Conservation (phyloP, 73 alveolate species). For the Paramecium tetraurelia region DNA sequence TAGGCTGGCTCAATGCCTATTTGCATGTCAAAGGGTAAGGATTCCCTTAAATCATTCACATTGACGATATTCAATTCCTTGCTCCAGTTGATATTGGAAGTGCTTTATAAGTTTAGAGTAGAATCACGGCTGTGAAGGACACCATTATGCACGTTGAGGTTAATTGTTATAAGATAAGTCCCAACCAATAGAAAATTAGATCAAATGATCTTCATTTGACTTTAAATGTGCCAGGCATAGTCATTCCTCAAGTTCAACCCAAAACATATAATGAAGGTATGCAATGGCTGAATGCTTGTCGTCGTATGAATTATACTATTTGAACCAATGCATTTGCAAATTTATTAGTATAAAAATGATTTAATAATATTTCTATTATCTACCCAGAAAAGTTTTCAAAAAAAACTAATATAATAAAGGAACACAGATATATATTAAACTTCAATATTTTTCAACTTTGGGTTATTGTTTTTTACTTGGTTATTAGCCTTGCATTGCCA, state of each 20-base stretch:
- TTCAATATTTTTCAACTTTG: conserved; percentile 37
- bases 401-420: neutral
- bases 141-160: neutral
- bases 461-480: conserved; percentile 1
- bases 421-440: neutral
- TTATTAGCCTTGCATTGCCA: neutral
- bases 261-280: conserved; percentile 26
- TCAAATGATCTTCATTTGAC: neutral
- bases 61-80: conserved; percentile 22
- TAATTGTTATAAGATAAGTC: neutral
- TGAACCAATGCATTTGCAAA: neutral
- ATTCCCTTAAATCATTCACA: conserved; percentile 10
- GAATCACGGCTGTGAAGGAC: neutral
- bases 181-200: neutral
- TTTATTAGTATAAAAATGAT: neutral
- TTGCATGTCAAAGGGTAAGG: conserved; percentile 39
- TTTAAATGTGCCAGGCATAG: neutral
- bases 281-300: neutral
- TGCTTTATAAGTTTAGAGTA: neutral
- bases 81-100: conserved; percentile 55
- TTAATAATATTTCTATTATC: neutral
- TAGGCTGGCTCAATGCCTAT: conserved; percentile 53
- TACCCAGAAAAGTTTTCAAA: neutral
- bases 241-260: neutral
- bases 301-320: neutral